Base-by-base conservation (phyloP, 768 basidiomycete genomes). In the Rhodotorula sphaerocarpa region DNA sequence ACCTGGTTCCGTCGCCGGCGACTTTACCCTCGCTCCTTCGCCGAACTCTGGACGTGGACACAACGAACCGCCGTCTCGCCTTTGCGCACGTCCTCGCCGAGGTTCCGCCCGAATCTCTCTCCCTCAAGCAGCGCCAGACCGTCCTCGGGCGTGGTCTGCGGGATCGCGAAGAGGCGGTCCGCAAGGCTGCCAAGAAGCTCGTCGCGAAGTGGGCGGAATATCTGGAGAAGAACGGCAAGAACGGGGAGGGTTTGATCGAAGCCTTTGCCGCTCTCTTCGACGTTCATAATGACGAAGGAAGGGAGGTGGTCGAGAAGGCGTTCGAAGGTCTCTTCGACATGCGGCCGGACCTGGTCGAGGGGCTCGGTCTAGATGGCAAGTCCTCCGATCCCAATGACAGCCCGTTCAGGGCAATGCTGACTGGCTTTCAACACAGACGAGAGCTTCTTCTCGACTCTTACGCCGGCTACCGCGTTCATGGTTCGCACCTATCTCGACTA, bases 111-210 rank as follows among this genome's bases (percentile, higher is more conserved):
- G 78, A 81, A 5, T 79, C 78, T 5, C 77, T 96, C 43, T 81
- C 80, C 3, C 83, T 88, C 31, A 76, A 80, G 0, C 87, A 92
- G 70, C 79, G 91, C 16, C 87, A 90, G 70, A 77, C 82, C 28
- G 81, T 93, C 50, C 82, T 93, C 3, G 80, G 82, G 25, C 83
- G 87, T 71, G 93, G 93, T 3, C 78, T 96, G 5, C 85, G 87
- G 0, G 93, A 96, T 75, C 82, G 93, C 31, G 90, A 95, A 61
- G 77, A 80, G 0, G 73, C 76, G 3, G 90, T 96, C 4, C 80
- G 84, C 34, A 76, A 80, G 23, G 88, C 88, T 1, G 85, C 90
- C 0, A 84, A 80, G 3, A 80, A 80, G 3, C 80, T 95, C 50
- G 75, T 96, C 21, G 82, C 80, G 0, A 78, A 76, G 11, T 97